phyloP scores from a whole-genome alignment of 2,329 filamentous ascomycete genomes.

The Xylaria sp. region DNA sequence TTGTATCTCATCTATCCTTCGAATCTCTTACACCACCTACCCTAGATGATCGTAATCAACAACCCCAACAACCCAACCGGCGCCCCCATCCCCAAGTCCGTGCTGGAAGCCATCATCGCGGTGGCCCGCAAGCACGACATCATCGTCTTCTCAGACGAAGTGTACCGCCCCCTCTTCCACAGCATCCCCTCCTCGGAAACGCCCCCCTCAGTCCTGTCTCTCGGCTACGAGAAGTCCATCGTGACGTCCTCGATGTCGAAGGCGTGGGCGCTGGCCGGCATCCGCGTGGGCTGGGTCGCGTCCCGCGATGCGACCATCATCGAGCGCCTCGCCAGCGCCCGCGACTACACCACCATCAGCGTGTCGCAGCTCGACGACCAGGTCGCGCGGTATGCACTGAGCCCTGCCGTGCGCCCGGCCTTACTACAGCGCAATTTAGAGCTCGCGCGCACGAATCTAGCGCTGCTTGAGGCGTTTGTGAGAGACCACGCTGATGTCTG shows the following conservation, averaged over 20 bases:
- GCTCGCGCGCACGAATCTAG: conserved; percentile 70
- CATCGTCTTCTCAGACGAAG: conserved; percentile 79
- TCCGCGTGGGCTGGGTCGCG: conserved; percentile 86
- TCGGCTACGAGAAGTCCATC: conserved; percentile 77
- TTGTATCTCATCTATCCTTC: background rate
- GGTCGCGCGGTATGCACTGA: conserved; percentile 79
- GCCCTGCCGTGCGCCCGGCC: conserved; percentile 54
- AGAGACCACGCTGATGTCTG: conserved; percentile 69
- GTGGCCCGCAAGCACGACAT: conserved; percentile 72
- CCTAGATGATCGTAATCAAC: conserved; percentile 65
- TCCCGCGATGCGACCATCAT: conserved; percentile 72
- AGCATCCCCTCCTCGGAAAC: conserved; percentile 60
- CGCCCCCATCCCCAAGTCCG: conserved; percentile 70
- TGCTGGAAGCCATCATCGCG: conserved; percentile 70
- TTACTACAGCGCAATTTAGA: conserved; percentile 69
- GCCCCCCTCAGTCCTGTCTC: conserved; percentile 75
- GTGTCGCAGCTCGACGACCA: conserved; percentile 86
- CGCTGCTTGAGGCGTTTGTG: conserved; percentile 70
- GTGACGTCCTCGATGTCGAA: conserved; percentile 87
- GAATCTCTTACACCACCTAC: background rate
- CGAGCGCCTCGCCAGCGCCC: conserved; percentile 69
- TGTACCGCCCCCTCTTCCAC: conserved; percentile 87
- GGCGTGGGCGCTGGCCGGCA: conserved; percentile 83
- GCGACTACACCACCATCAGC: conserved; percentile 88
- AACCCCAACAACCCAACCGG: conserved; percentile 90